Percentiles rank a stretch among this genome's conserved stretches.
Evolutionary conservation across 192 early-diverging fungal species (phyloP).

Genomic region (Backusella luteola): DNA sequence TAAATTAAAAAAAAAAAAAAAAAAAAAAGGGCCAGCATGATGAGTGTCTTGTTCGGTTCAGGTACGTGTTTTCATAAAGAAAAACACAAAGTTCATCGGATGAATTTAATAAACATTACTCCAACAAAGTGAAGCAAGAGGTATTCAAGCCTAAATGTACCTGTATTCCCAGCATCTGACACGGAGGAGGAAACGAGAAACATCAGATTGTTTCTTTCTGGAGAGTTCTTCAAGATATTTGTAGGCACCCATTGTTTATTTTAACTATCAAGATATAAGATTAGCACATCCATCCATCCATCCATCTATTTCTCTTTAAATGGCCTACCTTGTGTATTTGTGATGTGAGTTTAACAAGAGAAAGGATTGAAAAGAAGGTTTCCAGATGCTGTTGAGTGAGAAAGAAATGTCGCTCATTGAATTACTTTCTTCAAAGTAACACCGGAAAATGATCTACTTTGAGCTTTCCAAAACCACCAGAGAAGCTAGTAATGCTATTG

Average conservation of each 20-base stretch:
- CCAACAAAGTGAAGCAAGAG: slow-evolving; percentile 42
- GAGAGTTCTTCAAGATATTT: slow-evolving; percentile 93
- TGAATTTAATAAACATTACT: slow-evolving; percentile 13
- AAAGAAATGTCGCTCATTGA: too few relatives aligned
- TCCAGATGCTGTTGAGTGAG: too few relatives aligned
- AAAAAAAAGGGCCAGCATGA: not conserved
- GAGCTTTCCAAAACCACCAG: too few relatives aligned
- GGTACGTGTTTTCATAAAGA: not conserved
- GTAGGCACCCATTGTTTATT: slow-evolving; percentile 53
- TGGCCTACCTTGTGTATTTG: not conserved
- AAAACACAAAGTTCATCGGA: slow-evolving; percentile 15
- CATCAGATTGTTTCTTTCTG: slow-evolving; percentile 99
- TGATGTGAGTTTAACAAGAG: not conserved
- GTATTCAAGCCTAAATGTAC: slow-evolving; percentile 44
- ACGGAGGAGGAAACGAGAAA: slow-evolving; percentile 97
- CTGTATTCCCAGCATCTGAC: slow-evolving; percentile 98
- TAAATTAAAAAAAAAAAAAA: too few relatives aligned
- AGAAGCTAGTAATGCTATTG: too few relatives aligned
- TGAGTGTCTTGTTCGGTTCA: not conserved
- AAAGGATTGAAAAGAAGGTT: not conserved
- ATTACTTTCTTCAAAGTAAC: too few relatives aligned
- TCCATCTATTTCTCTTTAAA: slow-evolving; percentile 14
- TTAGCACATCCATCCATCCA: slow-evolving; percentile 5
- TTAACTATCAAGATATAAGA: not conserved
- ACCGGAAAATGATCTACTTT: too few relatives aligned